A percentile compares a stretch with the other conserved stretches of the same genome.
Evolutionary conservation across 495 filamentous ascomycete genomes (phyloP).

Genomic region (Mycothermus thermophilus): DNA sequence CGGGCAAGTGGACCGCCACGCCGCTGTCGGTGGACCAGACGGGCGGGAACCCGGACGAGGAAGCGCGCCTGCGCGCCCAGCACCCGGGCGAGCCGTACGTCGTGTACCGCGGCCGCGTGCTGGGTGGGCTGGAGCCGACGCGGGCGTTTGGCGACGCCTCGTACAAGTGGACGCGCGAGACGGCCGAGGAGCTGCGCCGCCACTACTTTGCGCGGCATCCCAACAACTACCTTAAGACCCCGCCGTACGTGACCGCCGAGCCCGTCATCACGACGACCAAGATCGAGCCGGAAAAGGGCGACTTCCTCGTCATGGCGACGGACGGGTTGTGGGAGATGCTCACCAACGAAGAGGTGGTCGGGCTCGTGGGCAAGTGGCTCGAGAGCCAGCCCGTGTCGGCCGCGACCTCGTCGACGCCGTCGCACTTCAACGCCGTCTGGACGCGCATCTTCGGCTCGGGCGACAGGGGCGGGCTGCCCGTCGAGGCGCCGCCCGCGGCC

Average conservation of each 20-base stretch:
- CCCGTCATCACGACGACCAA: conserved; percentile 91
- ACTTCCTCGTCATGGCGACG: conserved; percentile 93
- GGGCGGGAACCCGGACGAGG: conserved; percentile 71
- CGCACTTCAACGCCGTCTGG: conserved; percentile 37
- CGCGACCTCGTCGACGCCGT: not conserved
- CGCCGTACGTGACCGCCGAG: conserved; percentile 96
- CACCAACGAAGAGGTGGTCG: conserved; percentile 95
- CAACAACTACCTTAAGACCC: conserved; percentile 62
- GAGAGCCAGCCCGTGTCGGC: conserved; percentile 48
- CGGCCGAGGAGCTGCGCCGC: conserved; percentile 62
- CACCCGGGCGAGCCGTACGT: conserved; percentile 84
- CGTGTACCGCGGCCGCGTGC: conserved; percentile 71
- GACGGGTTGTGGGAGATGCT: conserved; percentile 99
- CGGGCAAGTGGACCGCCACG: conserved; percentile 87
- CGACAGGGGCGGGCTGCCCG: conserved; percentile 37
- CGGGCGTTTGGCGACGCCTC: conserved; percentile 90
- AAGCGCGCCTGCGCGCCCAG: conserved; percentile 59
- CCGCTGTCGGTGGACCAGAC: conserved; percentile 87
- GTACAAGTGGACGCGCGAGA: conserved; percentile 89
- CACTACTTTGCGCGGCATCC: conserved; percentile 76
- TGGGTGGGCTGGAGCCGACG: conserved; percentile 82
- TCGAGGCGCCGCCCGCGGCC: conserved; percentile 31
- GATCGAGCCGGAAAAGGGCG: conserved; percentile 76
- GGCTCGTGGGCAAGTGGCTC: conserved; percentile 91
- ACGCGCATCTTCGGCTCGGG: conserved; percentile 40